A percentile compares a stretch with the other conserved stretches of the same genome.
Evolutionary conservation across 306 rosid species (phyloP).

Genomic region (Casuarina equisetifolia): DNA sequence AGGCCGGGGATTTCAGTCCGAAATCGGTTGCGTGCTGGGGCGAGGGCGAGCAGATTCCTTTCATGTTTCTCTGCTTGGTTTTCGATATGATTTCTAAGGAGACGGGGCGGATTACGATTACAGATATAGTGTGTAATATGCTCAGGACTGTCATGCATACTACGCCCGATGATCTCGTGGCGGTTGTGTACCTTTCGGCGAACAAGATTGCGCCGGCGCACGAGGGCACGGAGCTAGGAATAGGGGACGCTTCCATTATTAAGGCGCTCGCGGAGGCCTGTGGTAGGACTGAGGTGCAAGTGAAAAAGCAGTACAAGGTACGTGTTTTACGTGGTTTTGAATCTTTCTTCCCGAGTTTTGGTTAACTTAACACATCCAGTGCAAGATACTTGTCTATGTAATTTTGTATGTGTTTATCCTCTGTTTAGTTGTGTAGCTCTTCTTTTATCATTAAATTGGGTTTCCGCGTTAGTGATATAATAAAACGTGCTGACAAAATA

Average conservation of each 20-base stretch:
- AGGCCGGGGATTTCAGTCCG: slow-evolving; percentile 64
- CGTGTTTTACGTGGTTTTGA: neutral
- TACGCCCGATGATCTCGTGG: slow-evolving; percentile 68
- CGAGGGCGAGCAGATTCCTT: slow-evolving; percentile 67
- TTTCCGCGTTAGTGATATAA: neutral
- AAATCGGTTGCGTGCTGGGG: slow-evolving; percentile 53
- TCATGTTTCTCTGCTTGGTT: slow-evolving; percentile 54
- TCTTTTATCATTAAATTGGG: neutral
- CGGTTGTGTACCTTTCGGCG: slow-evolving; percentile 62
- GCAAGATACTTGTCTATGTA: slow-evolving; percentile 44
- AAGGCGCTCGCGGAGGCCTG: slow-evolving; percentile 85
- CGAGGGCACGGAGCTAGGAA: slow-evolving; percentile 74
- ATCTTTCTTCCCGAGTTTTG: no score
- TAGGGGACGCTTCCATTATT: slow-evolving; percentile 80
- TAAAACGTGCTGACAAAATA: neutral
- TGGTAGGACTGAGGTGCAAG: slow-evolving; percentile 64
- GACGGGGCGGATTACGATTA: slow-evolving; percentile 62
- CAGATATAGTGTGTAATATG: slow-evolving; percentile 79
- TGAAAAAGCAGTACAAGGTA: slow-evolving; percentile 74
- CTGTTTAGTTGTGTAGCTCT: neutral
- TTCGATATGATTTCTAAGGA: slow-evolving; percentile 61
- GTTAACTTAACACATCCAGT: slow-evolving; percentile 17
- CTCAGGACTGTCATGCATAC: slow-evolving; percentile 73
- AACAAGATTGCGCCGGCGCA: slow-evolving; percentile 79
- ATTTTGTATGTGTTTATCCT: neutral